Percentiles rank a stretch among this genome's conserved stretches.
Conservation (phyloP, 345 rosid species). For the Durio zibethinus region DNA sequence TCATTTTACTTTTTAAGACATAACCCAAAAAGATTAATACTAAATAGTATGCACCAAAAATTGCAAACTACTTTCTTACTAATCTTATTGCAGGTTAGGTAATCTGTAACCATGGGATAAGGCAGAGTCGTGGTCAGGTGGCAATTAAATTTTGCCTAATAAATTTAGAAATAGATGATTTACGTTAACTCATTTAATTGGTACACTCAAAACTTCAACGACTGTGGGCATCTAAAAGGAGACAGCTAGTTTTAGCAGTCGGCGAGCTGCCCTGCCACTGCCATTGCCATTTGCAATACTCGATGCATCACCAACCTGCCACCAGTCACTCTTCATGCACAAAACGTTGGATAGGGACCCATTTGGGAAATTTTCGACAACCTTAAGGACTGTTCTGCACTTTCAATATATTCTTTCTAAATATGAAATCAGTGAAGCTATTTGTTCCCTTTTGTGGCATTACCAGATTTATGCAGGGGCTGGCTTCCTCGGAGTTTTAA, state of each 20-base stretch:
- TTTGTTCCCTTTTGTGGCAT: conserved; percentile 10
- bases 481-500: not conserved
- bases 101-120: not conserved
- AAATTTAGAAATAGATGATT: too few relatives aligned
- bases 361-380: not conserved
- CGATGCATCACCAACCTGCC: conserved; percentile 4
- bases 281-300: not conserved
- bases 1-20: too few relatives aligned
- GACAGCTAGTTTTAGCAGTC: not conserved
- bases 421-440: not conserved
- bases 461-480: conserved; percentile 1
- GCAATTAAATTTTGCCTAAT: too few relatives aligned
- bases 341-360: not conserved
- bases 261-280: conserved; percentile 2
- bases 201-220: too few relatives aligned
- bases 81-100: not conserved
- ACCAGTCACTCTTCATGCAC: not conserved
- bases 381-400: too few relatives aligned
- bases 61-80: not conserved
- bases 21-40: too few relatives aligned
- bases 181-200: too few relatives aligned
- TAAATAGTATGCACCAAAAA: not conserved
- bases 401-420: not conserved
- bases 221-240: not conserved
- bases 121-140: not conserved